Conservation (phyloP, 305 asterid genomes). For the Rubia tinctorum region DNA sequence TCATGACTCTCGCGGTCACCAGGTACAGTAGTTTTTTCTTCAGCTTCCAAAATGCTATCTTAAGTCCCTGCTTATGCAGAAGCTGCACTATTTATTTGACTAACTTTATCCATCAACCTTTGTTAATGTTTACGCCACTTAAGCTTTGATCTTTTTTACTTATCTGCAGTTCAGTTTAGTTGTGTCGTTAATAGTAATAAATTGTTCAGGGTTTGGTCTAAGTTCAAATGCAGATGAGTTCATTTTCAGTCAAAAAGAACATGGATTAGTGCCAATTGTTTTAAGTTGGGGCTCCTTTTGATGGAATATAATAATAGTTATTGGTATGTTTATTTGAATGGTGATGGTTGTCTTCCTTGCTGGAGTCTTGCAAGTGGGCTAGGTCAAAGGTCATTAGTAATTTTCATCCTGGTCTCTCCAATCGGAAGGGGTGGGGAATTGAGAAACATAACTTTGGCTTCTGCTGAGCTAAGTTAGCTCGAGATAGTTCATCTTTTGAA, state of each 20-base stretch:
- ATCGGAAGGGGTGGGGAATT: no score
- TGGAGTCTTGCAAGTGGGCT: not conserved
- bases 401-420: not conserved
- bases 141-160: no score
- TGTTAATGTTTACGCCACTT: no score
- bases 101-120: not conserved
- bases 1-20: conserved; percentile 64
- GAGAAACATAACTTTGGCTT: not conserved
- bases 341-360: not conserved
- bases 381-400: not conserved
- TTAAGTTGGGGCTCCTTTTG: no score
- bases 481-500: not conserved
- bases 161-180: no score
- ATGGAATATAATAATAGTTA: not conserved
- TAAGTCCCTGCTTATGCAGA: not conserved
- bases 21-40: conserved; percentile 36
- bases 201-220: no score
- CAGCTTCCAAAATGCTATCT: not conserved
- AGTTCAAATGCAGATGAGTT: no score
- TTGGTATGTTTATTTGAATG: not conserved
- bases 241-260: no score
- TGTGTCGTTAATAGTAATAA: no score
- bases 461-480: not conserved
- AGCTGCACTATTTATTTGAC: not conserved
- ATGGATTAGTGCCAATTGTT: not conserved